Conservation (phyloP, 2,329 filamentous ascomycete genomes). For the Epichloe baconii region DNA sequence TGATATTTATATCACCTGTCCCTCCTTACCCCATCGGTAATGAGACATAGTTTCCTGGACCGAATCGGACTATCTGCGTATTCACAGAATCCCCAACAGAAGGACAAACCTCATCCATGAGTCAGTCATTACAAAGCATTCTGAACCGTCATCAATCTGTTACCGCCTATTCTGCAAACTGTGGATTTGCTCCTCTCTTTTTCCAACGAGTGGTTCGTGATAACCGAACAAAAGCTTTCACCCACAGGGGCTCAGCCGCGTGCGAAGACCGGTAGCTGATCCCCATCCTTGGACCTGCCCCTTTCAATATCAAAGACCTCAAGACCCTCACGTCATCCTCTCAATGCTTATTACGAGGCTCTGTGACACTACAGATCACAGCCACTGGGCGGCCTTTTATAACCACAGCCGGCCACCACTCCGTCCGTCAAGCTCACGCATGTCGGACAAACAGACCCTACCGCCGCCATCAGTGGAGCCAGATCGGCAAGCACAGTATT, state of each 20-base stretch:
- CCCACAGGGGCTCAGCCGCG: not conserved
- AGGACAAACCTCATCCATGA: not conserved
- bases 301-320: not conserved
- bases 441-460: slow-evolving; percentile 42
- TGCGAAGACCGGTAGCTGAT: not conserved
- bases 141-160: not conserved
- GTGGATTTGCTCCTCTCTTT: not conserved
- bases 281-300: not conserved
- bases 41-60: not conserved
- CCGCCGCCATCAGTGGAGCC: slow-evolving; percentile 39
- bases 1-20: not conserved
- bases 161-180: not conserved
- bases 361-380: slow-evolving; percentile 29
- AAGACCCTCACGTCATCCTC: not conserved
- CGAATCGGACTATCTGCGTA: not conserved
- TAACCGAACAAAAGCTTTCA: not conserved
- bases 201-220: not conserved
- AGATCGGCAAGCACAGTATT: slow-evolving; percentile 44
- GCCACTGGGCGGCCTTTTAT: slow-evolving; percentile 41
- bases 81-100: not conserved
- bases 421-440: slow-evolving; percentile 36
- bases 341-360: slow-evolving; percentile 7
- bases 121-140: not conserved
- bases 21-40: not conserved
- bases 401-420: slow-evolving; percentile 36